Base-by-base conservation (phyloP, 805 yeast genomes). In the Metschnikowia reukaufii region DNA sequence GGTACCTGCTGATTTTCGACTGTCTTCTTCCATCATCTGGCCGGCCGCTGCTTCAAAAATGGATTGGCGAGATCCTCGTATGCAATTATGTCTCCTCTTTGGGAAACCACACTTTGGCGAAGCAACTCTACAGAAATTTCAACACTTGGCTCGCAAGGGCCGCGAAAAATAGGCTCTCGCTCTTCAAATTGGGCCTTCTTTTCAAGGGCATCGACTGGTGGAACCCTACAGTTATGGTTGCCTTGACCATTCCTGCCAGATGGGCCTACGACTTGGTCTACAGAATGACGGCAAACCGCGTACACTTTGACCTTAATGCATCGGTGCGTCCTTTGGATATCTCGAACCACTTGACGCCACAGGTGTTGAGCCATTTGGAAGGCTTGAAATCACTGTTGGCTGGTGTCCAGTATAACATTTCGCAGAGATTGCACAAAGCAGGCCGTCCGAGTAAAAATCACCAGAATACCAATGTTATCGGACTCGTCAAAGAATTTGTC, bases 191-290 rank as follows among this genome's bases (percentile, higher is more conserved):
- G 13, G 36, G 41, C 4, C 23, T 20, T 10, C 37, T 60, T 2
- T 46, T 63, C 33, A 52, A 50, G 12, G 63, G 62, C 10, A 52
- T 71, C 19, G 57, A 63, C 47, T 58, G 66, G 37, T 62, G 66
- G 65, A 58, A 63, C 38, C 54, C 67, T 1, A 53, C 57, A 31
- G 64, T 62, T 41, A 55, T 72, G 62, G 58, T 72, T 9, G 67
- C 69, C 2, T 41, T 67, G 51, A 40, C 70, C 29, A 54, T 69
- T 6, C 76, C 76, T 0, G 42, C 57, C 6, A 55, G 77, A 34
- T 68, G 74, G 70, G 46, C 52, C 9, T 72, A 72, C 47, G 74
- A 68, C 48, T 23, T 69, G 8, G 32, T 64, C 18, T 67, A 59
- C 49, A 53, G 72, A 12, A 37, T 67, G 21, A 64, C 72, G 0